These are phyloP conservation scores for Neurospora sp. DNA, from an alignment of 495 filamentous ascomycete species.

Conservation along the genomic window DNA sequence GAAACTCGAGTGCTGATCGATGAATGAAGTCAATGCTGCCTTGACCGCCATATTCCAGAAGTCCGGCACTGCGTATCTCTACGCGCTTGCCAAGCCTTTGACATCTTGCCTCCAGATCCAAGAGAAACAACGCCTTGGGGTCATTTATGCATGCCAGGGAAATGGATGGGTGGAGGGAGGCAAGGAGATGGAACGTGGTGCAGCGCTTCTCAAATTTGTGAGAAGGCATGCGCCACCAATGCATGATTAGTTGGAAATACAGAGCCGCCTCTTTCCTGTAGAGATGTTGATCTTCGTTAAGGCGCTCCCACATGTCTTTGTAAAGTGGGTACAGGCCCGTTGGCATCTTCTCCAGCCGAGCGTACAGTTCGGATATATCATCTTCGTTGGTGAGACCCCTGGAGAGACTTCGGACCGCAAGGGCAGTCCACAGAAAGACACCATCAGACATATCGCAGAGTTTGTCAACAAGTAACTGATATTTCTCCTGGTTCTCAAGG, in stretches of 20 bases:
- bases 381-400: constrained; percentile 18
- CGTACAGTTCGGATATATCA: no score
- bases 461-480: constrained; percentile 1
- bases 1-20: constrained; percentile 12
- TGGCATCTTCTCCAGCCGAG: no score
- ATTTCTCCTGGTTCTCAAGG: background rate
- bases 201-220: background rate
- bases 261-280: no score
- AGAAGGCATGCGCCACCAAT: background rate
- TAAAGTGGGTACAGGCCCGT: no score
- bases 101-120: background rate
- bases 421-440: constrained; percentile 34
- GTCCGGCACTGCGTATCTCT: constrained; percentile 6
- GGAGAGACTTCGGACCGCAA: constrained; percentile 22
- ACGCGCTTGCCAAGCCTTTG: background rate
- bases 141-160: background rate
- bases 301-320: no score
- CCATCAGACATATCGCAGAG: constrained; percentile 21
- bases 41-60: constrained; percentile 1
- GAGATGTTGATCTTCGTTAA: no score
- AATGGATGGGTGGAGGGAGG: background rate
- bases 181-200: constrained; percentile 2
- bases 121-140: background rate
- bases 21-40: constrained; percentile 7
- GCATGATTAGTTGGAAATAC: background rate